Base-by-base conservation (phyloP, 2,329 filamentous ascomycete species). In the Cladosporium sp. region DNA sequence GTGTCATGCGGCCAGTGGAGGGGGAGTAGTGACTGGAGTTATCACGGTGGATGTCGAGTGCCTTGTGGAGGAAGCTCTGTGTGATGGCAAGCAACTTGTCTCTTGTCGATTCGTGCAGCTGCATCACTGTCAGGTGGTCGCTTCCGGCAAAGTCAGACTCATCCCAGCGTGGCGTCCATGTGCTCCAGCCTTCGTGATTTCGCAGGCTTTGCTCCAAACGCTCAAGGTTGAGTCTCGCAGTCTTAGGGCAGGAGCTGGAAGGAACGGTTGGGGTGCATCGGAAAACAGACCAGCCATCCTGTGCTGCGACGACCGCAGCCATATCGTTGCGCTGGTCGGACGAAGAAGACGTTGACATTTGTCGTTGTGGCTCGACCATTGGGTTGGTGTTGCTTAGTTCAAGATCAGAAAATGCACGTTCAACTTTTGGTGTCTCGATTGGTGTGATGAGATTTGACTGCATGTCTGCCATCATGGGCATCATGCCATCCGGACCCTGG, bases 11-110 rank as follows among this genome's bases (percentile, higher is more conserved):
- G 33, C 69, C 69, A 50, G 55, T 67, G 10, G 68, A 26, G 28
- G 65, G 65, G 29, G 66, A 65, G 64, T 69, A 60, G 26, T 65
- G 67, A 35, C 46, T 46, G n/a, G 65, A 67, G 58, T 57, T 62
- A 67, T 86, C 82, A 56, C 85, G 83, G 74, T 91, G 88, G 52
- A 89, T 89, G 16, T 90, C 87, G 3, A 91, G 82, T 1, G 89
- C 89, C 72, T 89, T 91, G 76, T 90, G 87, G 10, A 91, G 78
- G 73, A 90, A 91, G 50, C 82, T 86, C 74, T 91, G 89, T 0
- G 88, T 90, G 67, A 91, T 90, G 58, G 88, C 88, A n/a, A 90
- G 82, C 71, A 91, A 84, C 73, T 87, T 88, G 74, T 91, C 89
- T 35, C 89, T 83, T 2, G 88, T 88, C 53, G 83, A 78, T 64